Evolutionary conservation across 176 grass and related monocot genomes (phyloP).

Genomic region (Chloris gayana): DNA sequence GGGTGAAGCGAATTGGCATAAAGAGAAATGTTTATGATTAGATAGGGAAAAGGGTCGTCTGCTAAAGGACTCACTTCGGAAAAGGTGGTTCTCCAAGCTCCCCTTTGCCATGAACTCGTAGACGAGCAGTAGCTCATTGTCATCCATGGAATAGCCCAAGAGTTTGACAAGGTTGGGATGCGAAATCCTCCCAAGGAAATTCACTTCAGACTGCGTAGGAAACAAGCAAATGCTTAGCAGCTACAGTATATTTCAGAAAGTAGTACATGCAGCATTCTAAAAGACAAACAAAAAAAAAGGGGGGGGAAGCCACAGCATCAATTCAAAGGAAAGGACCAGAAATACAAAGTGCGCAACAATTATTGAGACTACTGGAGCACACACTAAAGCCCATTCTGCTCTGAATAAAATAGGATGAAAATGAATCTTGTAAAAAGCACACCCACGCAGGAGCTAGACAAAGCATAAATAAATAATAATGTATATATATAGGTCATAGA

Average conservation of each 20-base stretch:
- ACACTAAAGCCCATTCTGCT: constrained; percentile 8
- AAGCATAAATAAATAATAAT: not conserved
- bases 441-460: not conserved
- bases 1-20: constrained; percentile 28
- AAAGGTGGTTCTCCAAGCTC: constrained; percentile 94
- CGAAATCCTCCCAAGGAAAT: constrained; percentile 86
- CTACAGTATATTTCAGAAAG: no score
- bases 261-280: not conserved
- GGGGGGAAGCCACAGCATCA: not conserved
- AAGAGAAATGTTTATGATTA: constrained; percentile 27
- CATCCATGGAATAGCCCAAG: constrained; percentile 87
- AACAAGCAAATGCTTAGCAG: constrained; percentile 12
- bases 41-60: constrained; percentile 13
- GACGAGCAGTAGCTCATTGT: constrained; percentile 74
- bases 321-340: not conserved
- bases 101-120: constrained; percentile 88
- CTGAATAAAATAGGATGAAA: not conserved
- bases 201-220: constrained; percentile 77
- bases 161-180: constrained; percentile 92
- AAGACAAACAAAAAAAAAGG: not conserved
- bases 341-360: no score
- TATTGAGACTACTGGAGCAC: not conserved
- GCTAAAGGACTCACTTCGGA: constrained; percentile 70
- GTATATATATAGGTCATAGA: no score
- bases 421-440: not conserved